phyloP scores from a whole-genome alignment of 2,329 filamentous ascomycete genomes.

The Xylaria sp. region DNA sequence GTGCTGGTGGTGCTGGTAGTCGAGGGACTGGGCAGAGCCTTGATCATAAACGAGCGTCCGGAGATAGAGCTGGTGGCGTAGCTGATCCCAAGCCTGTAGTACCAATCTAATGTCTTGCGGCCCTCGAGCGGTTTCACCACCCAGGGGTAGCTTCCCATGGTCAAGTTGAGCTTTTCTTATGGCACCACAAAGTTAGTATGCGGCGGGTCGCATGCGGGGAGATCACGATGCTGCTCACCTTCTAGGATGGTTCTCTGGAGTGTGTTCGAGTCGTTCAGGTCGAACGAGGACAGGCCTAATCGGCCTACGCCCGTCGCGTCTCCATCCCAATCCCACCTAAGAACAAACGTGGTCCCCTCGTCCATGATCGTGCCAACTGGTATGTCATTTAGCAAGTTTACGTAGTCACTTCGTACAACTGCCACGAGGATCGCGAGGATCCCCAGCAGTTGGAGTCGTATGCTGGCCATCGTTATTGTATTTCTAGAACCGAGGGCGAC shows the following conservation, averaged over 20 bases:
- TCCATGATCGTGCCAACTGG: background rate
- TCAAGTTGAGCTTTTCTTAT: conserved; percentile 6
- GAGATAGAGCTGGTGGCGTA: background rate
- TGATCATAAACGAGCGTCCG: conserved; percentile 4
- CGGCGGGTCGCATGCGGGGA: background rate
- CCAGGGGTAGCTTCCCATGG: background rate
- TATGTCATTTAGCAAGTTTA: background rate
- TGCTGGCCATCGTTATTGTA: background rate
- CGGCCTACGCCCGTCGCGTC: background rate
- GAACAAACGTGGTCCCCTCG: conserved; percentile 4
- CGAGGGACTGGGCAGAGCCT: background rate
- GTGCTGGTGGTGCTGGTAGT: background rate
- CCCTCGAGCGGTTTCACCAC: background rate
- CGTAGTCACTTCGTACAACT: background rate
- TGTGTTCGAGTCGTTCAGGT: background rate
- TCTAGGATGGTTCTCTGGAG: background rate
- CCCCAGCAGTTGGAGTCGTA: background rate
- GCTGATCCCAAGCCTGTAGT: background rate
- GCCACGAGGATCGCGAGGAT: background rate
- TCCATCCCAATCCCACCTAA: conserved; percentile 8
- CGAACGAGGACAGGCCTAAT: background rate
- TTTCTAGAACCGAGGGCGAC: too few relatives aligned
- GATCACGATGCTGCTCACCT: background rate
- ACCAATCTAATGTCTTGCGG: background rate
- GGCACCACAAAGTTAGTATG: background rate